Base-by-base conservation (phyloP, 331 rosid genomes). In the Phaseolus coccineus region DNA sequence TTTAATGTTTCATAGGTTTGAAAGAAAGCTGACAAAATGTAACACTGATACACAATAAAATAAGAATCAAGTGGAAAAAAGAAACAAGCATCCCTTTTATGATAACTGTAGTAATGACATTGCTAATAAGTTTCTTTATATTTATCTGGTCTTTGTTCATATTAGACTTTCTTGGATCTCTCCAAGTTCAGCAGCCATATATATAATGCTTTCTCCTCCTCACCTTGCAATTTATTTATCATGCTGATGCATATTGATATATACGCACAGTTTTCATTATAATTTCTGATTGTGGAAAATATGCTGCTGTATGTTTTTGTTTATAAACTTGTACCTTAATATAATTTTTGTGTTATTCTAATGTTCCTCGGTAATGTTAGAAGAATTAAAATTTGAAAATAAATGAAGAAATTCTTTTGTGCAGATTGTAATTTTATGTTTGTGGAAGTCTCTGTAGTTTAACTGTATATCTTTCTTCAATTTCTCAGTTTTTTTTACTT, bases 261-360 rank as follows among this genome's bases (percentile, higher is more conserved):
- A 39, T 27, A 6, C 16, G 15, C 37, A 25, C 58, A 40, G 1
- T 52, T 64, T 40, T 64, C 58, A 19, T 48, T 73, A n/a, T 73
- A 35, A n/a, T 63, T 52, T 65, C 24, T 44, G 15, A 73, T 67
- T 66, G 67, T 58, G 56, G 46, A 70, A 14, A 50, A 48, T 67
- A 47, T 57, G 65, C 70, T 75, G 46, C 66, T 37, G 53, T 15
- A 69, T 64, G 67, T 65, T 82, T 42, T 47, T 47, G 76, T 69
- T 75, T 69, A 30, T 53, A 50, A 62, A 31, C 68, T 69, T 70
- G 64, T 76, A 9, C 65, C 51, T 57, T 79, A 11, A 57, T 82
- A 79, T 62, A 56, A 8, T 53, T 8, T 73, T 19, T 61, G 35
- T 74, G 74, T 50, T 39, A 57, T 50, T 75, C 40, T 0, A 51